These are phyloP conservation scores for Kalmanozyma brasiliensis DNA, from an alignment of 1,284 basidiomycete species.

Conservation along the genomic window DNA sequence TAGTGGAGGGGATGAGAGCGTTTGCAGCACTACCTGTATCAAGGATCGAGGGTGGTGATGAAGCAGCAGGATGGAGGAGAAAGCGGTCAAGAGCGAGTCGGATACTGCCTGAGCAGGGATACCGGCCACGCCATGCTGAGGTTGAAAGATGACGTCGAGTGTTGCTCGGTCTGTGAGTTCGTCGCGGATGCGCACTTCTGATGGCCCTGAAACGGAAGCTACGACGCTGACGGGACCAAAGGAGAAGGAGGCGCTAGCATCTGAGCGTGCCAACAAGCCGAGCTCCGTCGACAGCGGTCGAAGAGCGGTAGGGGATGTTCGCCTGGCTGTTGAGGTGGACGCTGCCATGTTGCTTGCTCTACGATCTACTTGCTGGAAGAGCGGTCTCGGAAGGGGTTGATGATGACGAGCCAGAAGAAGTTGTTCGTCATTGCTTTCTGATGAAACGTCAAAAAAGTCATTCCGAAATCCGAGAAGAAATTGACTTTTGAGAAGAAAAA, in stretches of 20 bases:
- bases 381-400: no score
- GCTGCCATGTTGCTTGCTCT: neutral
- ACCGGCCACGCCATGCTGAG: conserved; percentile 70
- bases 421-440: neutral
- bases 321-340: conserved; percentile 5
- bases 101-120: conserved; percentile 39
- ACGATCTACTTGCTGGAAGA: no score
- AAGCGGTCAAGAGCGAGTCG: conserved; percentile 24
- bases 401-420: conserved; percentile 5
- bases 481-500: conserved; percentile 1
- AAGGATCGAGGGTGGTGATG: conserved; percentile 72
- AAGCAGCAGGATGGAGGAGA: conserved; percentile 69
- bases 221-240: conserved; percentile 46
- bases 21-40: conserved; percentile 76
- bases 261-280: conserved; percentile 42
- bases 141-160: conserved; percentile 71
- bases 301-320: conserved; percentile 32
- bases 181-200: conserved; percentile 72
- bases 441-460: neutral
- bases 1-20: conserved; percentile 70
- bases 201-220: conserved; percentile 71
- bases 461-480: conserved; percentile 2
- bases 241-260: conserved; percentile 56
- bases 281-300: conserved; percentile 33
- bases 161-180: conserved; percentile 71